Conservation (phyloP, 2,329 filamentous ascomycete species). For the Diaporthe sp. region DNA sequence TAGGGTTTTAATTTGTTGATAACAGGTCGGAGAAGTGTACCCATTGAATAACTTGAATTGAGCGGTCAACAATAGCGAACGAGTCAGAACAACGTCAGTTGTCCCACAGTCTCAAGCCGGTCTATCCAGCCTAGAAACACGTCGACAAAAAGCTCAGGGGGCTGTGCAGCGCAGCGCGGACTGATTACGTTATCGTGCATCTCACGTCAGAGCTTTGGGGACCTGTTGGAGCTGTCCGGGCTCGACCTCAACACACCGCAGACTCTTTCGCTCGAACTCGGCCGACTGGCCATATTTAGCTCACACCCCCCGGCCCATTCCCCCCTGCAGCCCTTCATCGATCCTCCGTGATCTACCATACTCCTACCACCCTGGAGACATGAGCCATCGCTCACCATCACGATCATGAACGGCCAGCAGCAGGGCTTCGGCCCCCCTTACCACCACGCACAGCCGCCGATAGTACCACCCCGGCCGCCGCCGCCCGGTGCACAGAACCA, state of each 20-base stretch:
- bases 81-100: constrained; percentile 24
- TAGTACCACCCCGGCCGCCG: constrained; percentile 8
- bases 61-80: neutral
- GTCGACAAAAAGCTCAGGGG: neutral
- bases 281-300: constrained; percentile 16
- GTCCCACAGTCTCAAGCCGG: constrained; percentile 1
- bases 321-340: neutral
- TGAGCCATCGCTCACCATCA: neutral
- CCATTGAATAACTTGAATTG: neutral
- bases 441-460: constrained; percentile 12
- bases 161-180: constrained; percentile 3
- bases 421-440: neutral
- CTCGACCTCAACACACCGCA: neutral
- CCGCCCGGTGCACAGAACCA: constrained; percentile 51
- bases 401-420: constrained; percentile 43
- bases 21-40: neutral
- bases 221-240: neutral
- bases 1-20: neutral
- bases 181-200: constrained; percentile 31
- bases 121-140: neutral
- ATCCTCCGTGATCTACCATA: constrained; percentile 14
- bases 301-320: neutral
- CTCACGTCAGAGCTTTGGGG: constrained; percentile 31
- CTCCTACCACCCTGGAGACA: neutral
- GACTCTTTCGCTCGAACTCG: constrained; percentile 21